Percentiles rank a stretch among this genome's conserved stretches.
phyloP scores from a whole-genome alignment of 306 rosid genomes.

The Pterocarpus santalinus region DNA sequence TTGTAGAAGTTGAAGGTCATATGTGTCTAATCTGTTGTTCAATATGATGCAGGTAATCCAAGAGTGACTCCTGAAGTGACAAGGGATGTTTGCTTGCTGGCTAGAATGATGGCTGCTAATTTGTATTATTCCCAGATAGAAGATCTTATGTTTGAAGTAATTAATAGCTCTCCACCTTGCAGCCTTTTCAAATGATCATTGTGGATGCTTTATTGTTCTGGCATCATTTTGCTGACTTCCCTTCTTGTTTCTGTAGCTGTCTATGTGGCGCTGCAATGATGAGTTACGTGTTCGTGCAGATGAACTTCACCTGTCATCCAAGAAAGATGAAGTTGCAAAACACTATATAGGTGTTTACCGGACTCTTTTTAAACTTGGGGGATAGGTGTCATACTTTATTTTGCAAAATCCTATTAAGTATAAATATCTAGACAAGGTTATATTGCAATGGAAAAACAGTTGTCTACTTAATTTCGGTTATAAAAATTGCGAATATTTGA shows the following conservation, averaged over 20 bases:
- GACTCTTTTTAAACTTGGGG: conserved; percentile 1
- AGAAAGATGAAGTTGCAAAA: conserved; percentile 92
- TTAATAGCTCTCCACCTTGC: conserved; percentile 39
- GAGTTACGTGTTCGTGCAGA: conserved; percentile 92
- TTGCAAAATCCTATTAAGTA: neutral
- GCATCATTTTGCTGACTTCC: conserved; percentile 32
- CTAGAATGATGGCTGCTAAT: conserved; percentile 99
- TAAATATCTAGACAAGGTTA: conserved; percentile 5
- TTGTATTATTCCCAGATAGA: conserved; percentile 97
- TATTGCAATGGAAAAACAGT: conserved; percentile 34
- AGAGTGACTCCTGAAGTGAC: conserved; percentile 99
- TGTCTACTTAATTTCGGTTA: conserved; percentile 19
- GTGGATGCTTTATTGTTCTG: conserved; percentile 15
- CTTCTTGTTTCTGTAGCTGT: conserved; percentile 65
- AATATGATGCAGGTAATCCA: conserved; percentile 82
- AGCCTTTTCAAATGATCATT: conserved; percentile 23
- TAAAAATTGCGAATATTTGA: conserved; percentile 3
- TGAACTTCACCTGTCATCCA: conserved; percentile 70
- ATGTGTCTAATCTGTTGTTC: conserved; percentile 37
- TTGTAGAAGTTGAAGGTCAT: neutral
- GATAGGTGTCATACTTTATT: neutral
- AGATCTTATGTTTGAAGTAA: conserved; percentile 98
- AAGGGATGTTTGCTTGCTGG: conserved; percentile 95
- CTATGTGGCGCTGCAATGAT: conserved; percentile 99
- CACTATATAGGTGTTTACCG: conserved; percentile 85